Evolutionary conservation across 768 basidiomycete genomes (phyloP).

Genomic region (Psilocybe tampanensis): DNA sequence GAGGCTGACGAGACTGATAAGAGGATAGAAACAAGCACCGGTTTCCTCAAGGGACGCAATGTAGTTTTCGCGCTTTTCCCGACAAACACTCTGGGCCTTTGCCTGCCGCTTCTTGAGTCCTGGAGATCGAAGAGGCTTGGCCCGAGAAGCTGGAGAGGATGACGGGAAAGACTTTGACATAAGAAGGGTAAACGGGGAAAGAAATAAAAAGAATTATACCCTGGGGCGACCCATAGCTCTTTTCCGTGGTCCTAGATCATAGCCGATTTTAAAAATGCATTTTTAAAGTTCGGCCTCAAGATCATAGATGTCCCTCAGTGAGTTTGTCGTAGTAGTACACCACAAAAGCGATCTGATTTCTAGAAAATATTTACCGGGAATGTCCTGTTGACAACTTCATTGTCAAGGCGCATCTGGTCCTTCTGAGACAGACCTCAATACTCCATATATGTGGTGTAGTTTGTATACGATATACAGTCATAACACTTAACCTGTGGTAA

Average conservation of each 20-base stretch:
- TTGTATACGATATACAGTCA: too few relatives aligned
- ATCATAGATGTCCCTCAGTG: too few relatives aligned
- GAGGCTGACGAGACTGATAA: too few relatives aligned
- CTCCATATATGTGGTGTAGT: too few relatives aligned
- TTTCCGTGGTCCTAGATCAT: constrained; percentile 45
- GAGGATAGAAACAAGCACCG: constrained; percentile 50
- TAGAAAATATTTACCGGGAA: too few relatives aligned
- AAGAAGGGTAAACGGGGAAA: too few relatives aligned
- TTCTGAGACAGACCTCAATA: too few relatives aligned
- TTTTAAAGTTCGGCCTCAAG: constrained; percentile 54
- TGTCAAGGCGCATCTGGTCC: too few relatives aligned
- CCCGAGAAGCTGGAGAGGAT: not conserved
- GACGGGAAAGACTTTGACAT: constrained; percentile 47
- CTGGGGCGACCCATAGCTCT: constrained; percentile 70
- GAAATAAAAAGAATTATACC: constrained; percentile 64
- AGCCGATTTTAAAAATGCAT: constrained; percentile 51
- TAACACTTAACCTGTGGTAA: too few relatives aligned
- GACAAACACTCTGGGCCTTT: constrained; percentile 85
- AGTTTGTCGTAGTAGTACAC: too few relatives aligned
- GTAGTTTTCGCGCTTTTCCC: constrained; percentile 81
- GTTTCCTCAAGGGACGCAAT: constrained; percentile 88
- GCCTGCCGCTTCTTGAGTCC: constrained; percentile 91
- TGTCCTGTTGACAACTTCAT: too few relatives aligned
- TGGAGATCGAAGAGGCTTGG: constrained; percentile 44
- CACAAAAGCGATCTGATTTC: too few relatives aligned